phyloP scores from a whole-genome alignment of 495 filamentous ascomycete species.

The Immersiella caudata region DNA sequence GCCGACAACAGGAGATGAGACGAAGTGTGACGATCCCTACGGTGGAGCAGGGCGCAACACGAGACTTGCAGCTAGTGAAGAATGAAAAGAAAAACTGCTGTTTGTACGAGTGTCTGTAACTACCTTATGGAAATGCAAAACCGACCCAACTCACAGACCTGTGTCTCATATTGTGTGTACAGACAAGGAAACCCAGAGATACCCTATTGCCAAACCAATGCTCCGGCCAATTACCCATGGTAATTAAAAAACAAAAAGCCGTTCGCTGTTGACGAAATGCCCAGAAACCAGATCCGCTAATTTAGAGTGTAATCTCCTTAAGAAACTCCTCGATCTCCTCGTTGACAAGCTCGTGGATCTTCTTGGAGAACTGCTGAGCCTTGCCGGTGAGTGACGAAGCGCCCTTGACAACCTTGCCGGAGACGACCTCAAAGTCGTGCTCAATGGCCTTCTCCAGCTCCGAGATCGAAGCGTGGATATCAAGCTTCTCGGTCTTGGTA shows the following conservation, averaged over 20 bases:
- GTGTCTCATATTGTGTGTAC: conserved; percentile 39
- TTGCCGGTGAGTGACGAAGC: conserved; percentile 49
- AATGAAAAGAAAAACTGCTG: conserved; percentile 5
- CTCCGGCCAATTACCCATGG: conserved; percentile 27
- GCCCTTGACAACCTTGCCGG: conserved; percentile 55
- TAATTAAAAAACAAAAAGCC: conserved; percentile 19
- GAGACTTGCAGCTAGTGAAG: background rate
- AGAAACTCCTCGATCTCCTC: conserved; percentile 72
- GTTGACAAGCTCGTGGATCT: conserved; percentile 59
- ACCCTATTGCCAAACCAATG: conserved; percentile 34
- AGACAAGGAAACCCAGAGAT: conserved; percentile 43
- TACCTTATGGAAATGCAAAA: conserved; percentile 30
- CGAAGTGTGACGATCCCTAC: background rate
- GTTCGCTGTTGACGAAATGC: conserved; percentile 24
- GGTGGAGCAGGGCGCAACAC: background rate
- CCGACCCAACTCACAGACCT: conserved; percentile 25
- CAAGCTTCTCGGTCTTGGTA: conserved; percentile 36
- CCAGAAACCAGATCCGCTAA: conserved; percentile 3
- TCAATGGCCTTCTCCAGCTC: conserved; percentile 65
- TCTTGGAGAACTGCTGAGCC: conserved; percentile 53
- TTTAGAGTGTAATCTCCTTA: conserved; percentile 56
- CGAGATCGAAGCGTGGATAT: conserved; percentile 38
- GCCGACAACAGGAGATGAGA: background rate
- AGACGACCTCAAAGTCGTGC: conserved; percentile 58
- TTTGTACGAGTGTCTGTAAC: conserved; percentile 25